These are phyloP conservation scores for Acer campestre DNA, from an alignment of 345 rosid species.

Conservation along the genomic window DNA sequence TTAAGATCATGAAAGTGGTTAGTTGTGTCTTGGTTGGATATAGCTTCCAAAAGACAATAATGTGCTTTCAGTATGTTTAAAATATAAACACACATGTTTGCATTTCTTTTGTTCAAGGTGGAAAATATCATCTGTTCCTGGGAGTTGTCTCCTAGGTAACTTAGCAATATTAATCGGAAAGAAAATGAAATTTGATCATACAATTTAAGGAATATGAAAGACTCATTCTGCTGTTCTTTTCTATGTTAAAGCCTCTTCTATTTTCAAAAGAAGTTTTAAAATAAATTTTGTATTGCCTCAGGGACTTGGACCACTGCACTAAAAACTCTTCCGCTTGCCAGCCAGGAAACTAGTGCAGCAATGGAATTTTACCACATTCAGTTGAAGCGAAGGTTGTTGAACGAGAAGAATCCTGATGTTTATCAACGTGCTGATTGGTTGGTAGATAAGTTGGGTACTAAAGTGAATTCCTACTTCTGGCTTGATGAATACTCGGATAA, in stretches of 20 bases:
- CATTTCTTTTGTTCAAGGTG: neutral
- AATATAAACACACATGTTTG: neutral
- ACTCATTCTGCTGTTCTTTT: neutral
- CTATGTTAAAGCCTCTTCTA: neutral
- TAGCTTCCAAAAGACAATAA: neutral
- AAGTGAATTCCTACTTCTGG: conserved; percentile 95
- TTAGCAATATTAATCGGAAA: neutral
- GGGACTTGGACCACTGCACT: conserved; percentile 69
- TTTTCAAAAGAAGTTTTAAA: neutral
- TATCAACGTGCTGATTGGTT: conserved; percentile 93
- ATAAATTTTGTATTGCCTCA: conserved; percentile 24
- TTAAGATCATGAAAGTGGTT: neutral
- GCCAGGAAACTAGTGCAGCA: conserved; percentile 83
- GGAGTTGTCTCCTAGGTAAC: neutral
- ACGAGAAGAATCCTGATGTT: conserved; percentile 62
- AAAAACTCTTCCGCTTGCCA: conserved; percentile 73
- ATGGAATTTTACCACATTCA: conserved; percentile 93
- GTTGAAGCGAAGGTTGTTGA: conserved; percentile 72
- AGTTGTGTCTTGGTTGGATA: neutral
- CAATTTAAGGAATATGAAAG: neutral
- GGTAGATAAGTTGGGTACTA: conserved; percentile 86
- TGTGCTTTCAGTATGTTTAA: neutral
- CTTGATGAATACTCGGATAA: conserved; percentile 88
- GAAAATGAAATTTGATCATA: neutral
- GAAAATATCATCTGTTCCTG: neutral